Base-by-base conservation (phyloP, 352 stramenopile species). In the Globisporangium orthogonon region DNA sequence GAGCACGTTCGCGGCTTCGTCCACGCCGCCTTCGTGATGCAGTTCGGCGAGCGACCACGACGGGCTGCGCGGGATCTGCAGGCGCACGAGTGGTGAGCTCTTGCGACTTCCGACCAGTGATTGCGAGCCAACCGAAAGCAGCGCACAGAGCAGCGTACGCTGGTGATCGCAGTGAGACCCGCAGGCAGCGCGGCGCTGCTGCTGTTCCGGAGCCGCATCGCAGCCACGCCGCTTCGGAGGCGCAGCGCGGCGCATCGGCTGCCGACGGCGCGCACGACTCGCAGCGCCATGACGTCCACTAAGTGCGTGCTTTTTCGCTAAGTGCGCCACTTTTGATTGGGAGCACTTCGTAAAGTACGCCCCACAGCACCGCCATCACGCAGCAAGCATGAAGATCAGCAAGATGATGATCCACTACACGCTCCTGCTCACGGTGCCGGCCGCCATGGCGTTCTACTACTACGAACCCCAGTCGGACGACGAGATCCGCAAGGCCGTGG, bases 361-460 rank as follows among this genome's bases (percentile, higher is more conserved):
- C 23, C 23, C 23, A 23, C 23, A 23, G 23, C 23, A 23, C 23
- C 23, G 23, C 23, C 23, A 23, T 14, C 10, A 15, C 17, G 31
- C 18, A 13, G 48, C 59, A 13, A 65, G 14, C 23, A 87, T 94
- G 77, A 92, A 91, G 68, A 72, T 94, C 58, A 58, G 69, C 54
- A 91, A 90, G 69, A 91, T 94, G 85, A 30, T 94, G 52, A 50
- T 93, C 50, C 81, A 94, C 62, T 94, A 91, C 62, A 66, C 58
- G 28, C 51, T 83, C 47, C 69, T 89, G 66, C 89, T 94, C 63
- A 76, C 77, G 37, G 70, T 92, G 44, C 75, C 83, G 50, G 89
- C 83, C 11, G 81, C 64, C 15, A 57, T 89, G 28, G 83, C 74
- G 45, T 76, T 79, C 57, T 78, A 72, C 51, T 89, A 77, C 60